A percentile compares a stretch with the other conserved stretches of the same genome.
Evolutionary conservation across 257 asterid species (phyloP).

Genomic region (Fraxinus quadrangulata): DNA sequence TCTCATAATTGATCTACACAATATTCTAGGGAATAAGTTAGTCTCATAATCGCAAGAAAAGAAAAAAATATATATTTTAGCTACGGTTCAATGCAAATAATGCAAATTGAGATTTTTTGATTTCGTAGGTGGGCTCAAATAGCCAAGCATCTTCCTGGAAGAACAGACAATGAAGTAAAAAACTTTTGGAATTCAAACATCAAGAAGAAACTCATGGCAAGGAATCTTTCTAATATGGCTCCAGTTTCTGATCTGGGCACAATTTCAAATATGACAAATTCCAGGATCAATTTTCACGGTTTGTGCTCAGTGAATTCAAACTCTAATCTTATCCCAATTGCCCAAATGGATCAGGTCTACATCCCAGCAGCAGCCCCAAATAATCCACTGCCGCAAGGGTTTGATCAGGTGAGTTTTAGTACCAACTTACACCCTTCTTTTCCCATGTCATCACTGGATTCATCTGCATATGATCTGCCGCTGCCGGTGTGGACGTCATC

Average conservation of each 20-base stretch:
- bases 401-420: not conserved
- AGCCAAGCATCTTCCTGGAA: constrained; percentile 51
- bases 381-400: constrained; percentile 9
- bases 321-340: constrained; percentile 15
- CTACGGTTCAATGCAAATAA: not conserved
- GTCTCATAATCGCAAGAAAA: not conserved
- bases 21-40: constrained; percentile 51
- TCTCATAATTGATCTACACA: constrained; percentile 48
- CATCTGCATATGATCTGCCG: constrained; percentile 24
- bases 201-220: constrained; percentile 44
- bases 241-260: constrained; percentile 8
- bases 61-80: no score
- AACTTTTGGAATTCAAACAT: constrained; percentile 59
- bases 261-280: not conserved
- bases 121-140: constrained; percentile 53
- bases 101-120: not conserved
- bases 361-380: not conserved
- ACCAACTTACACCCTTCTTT: constrained; percentile 2
- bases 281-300: not conserved
- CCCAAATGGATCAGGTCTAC: not conserved
- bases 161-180: constrained; percentile 52
- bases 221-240: constrained; percentile 17
- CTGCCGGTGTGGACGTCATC: constrained; percentile 5
- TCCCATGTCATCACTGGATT: constrained; percentile 2
- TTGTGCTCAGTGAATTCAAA: constrained; percentile 14